These are phyloP conservation scores for Cyphellophora attinorum DNA, from an alignment of 2,329 filamentous ascomycete species.

Conservation along the genomic window DNA sequence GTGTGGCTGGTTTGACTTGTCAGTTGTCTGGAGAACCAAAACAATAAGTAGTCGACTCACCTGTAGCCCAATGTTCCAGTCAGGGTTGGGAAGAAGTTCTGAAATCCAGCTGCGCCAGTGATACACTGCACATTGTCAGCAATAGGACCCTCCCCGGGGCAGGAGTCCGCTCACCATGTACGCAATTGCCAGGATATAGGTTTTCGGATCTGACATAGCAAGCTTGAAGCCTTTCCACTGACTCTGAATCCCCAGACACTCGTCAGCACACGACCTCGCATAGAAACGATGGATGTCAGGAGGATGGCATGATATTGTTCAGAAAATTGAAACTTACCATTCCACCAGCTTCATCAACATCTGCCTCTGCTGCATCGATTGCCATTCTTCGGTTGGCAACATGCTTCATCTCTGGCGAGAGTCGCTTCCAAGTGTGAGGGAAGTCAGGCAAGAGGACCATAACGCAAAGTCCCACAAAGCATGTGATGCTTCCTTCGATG, in stretches of 20 bases:
- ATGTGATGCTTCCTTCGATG: slow-evolving; percentile 28
- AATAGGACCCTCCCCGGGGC: too few relatives aligned
- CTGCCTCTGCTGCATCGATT: slow-evolving; percentile 40
- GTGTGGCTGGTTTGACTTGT: too few relatives aligned
- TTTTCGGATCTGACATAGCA: slow-evolving; percentile 35
- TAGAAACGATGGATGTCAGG: too few relatives aligned
- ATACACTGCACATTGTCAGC: too few relatives aligned
- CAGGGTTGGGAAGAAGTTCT: slow-evolving; percentile 48
- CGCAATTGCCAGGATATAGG: slow-evolving; percentile 33
- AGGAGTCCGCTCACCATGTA: too few relatives aligned
- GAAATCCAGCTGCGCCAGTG: slow-evolving; percentile 41
- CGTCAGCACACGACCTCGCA: too few relatives aligned
- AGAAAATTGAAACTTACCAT: too few relatives aligned
- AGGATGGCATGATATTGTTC: too few relatives aligned
- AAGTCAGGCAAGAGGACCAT: slow-evolving; percentile 27
- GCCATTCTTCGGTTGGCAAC: slow-evolving; percentile 40
- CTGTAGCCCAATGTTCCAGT: slow-evolving; percentile 35
- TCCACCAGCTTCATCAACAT: slow-evolving; percentile 37
- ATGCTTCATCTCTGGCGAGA: slow-evolving; percentile 34
- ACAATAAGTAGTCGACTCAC: too few relatives aligned
- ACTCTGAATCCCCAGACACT: too few relatives aligned
- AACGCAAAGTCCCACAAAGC: slow-evolving; percentile 25
- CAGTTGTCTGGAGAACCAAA: too few relatives aligned
- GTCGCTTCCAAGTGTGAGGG: slow-evolving; percentile 31
- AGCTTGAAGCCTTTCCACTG: slow-evolving; percentile 42